Conservation (phyloP, 1,139 yeast species). For the Debaryomyces sp. region DNA sequence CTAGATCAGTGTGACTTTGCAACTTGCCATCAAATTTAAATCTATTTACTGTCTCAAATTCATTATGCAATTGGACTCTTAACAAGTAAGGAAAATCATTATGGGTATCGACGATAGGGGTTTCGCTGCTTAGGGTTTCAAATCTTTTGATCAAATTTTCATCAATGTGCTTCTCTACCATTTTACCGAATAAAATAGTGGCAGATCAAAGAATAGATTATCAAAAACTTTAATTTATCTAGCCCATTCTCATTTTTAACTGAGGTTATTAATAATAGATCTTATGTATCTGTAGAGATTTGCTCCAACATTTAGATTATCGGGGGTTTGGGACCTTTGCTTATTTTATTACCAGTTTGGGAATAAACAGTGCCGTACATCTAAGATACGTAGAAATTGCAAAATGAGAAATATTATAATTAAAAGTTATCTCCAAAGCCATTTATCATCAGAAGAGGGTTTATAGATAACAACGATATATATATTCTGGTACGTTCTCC, state of each 20-base stretch:
- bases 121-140: conserved; percentile 8
- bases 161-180: neutral
- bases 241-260: neutral
- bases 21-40: conserved; percentile 37
- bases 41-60: conserved; percentile 25
- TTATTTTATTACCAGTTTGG: neutral
- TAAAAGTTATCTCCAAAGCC: too few relatives aligned
- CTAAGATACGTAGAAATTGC: neutral
- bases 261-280: neutral
- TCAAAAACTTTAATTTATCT: neutral
- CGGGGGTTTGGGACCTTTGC: neutral
- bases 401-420: neutral
- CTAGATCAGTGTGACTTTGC: conserved; percentile 44
- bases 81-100: conserved; percentile 51
- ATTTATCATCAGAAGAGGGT: too few relatives aligned
- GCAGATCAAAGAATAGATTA: neutral
- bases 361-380: neutral
- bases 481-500: neutral
- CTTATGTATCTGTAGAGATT: neutral
- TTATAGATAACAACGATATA: neutral
- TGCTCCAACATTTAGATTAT: neutral
- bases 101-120: conserved; percentile 51
- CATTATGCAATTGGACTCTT: conserved; percentile 45
- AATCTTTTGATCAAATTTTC: neutral
- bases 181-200: neutral